phyloP scores from a whole-genome alignment of 495 filamentous ascomycete species.

The Penicillium steckii region DNA sequence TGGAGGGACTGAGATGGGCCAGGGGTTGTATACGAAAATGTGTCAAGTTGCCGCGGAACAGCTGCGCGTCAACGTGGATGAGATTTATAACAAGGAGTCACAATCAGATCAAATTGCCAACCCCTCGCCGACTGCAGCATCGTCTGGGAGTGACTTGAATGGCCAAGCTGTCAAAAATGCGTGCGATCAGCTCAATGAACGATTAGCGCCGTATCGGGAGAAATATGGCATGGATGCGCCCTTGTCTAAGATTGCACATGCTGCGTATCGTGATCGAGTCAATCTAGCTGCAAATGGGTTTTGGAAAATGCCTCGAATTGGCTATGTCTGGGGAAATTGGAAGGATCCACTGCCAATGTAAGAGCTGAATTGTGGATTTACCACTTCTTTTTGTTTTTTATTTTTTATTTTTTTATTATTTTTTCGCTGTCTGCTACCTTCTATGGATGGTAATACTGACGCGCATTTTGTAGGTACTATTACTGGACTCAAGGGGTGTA shows the following conservation, averaged over 20 bases:
- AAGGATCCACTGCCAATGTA: background rate
- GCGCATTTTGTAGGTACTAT: background rate
- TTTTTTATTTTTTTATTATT: background rate
- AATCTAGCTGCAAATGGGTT: background rate
- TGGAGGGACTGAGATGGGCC: background rate
- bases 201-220: background rate
- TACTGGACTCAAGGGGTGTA: background rate
- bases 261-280: background rate
- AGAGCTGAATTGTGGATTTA: background rate
- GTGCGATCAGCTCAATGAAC: background rate
- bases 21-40: background rate
- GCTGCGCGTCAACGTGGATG: background rate
- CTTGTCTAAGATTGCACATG: background rate
- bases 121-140: background rate
- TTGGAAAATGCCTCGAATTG: background rate
- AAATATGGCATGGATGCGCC: background rate
- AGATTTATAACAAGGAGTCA: background rate
- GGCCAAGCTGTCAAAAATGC: background rate
- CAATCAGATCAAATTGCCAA: background rate
- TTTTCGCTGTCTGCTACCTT: background rate
- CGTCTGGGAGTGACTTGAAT: background rate
- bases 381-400: too few relatives aligned
- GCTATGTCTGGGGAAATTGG: background rate
- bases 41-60: background rate
- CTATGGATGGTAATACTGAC: background rate